A percentile compares a stretch with the other conserved stretches of the same genome.
These are phyloP conservation scores for Eucalyptus virginea DNA, from an alignment of 345 rosid genomes.

Conservation along the genomic window DNA sequence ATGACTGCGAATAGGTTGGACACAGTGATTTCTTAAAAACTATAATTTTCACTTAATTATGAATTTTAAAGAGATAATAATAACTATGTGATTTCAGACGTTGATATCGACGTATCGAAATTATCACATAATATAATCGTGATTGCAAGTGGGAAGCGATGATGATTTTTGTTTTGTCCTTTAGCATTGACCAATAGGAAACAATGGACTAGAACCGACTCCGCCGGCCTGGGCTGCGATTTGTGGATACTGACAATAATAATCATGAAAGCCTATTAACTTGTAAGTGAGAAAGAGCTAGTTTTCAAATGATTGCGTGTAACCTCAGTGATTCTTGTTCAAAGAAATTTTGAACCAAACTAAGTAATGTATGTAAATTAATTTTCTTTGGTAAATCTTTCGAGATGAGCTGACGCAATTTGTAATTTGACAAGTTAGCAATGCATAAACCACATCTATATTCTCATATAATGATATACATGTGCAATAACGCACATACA, in stretches of 20 bases:
- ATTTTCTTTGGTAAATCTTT: neutral
- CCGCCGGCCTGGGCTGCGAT: neutral
- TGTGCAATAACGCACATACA: neutral
- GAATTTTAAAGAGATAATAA: neutral
- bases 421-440: neutral
- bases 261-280: neutral
- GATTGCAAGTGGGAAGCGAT: neutral
- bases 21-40: neutral
- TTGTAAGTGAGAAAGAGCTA: neutral
- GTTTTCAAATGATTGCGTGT: neutral
- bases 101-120: rapidly evolving
- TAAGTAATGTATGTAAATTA: neutral
- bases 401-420: neutral
- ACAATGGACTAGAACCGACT: neutral
- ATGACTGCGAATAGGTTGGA: neutral
- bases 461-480: neutral
- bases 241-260: neutral
- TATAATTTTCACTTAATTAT: neutral
- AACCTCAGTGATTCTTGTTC: neutral
- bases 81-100: neutral
- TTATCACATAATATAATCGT: neutral
- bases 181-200: neutral
- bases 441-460: neutral
- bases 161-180: neutral
- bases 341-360: neutral